A percentile compares a stretch with the other conserved stretches of the same genome.
phyloP scores from a whole-genome alignment of 1,284 basidiomycete species.

The Fomes fomentarius region DNA sequence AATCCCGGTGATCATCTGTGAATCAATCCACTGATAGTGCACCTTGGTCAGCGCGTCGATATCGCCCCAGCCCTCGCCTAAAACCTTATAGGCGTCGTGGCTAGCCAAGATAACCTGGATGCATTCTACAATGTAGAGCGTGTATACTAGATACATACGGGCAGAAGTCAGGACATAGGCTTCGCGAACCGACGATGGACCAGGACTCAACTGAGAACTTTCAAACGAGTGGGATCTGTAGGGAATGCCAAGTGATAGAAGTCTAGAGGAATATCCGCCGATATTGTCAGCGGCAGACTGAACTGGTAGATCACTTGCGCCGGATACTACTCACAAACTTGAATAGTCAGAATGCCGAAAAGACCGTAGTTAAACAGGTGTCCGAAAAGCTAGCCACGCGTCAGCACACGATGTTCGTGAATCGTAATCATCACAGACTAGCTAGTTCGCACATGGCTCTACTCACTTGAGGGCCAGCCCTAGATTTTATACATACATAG shows the following conservation, averaged over 20 bases:
- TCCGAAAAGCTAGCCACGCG: conserved; percentile 4
- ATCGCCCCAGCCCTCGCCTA: conserved; percentile 32
- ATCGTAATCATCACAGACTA: no score
- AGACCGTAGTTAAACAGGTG: conserved; percentile 15
- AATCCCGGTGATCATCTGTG: conserved; percentile 29
- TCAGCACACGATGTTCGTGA: background rate
- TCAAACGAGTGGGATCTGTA: background rate
- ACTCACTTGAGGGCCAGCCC: conserved; percentile 5
- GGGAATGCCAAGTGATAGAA: conserved; percentile 1
- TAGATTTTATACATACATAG: background rate
- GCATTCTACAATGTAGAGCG: conserved; percentile 28
- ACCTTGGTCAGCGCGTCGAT: conserved; percentile 8
- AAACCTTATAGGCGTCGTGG: conserved; percentile 28
- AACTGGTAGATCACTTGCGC: background rate
- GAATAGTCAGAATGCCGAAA: conserved; percentile 5
- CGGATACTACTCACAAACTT: conserved; percentile 4
- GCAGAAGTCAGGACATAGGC: no score
- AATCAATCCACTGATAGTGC: conserved; percentile 27
- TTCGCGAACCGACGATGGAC: no score
- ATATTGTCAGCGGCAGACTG: no score
- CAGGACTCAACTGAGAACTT: background rate
- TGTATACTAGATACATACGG: no score
- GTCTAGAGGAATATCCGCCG: background rate
- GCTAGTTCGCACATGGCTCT: no score
- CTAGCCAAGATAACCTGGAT: conserved; percentile 28